Evolutionary conservation across 345 rosid genomes (phyloP), one percentile per base, ranked within the genome.

Genomic region (Citrus inodora): DNA sequence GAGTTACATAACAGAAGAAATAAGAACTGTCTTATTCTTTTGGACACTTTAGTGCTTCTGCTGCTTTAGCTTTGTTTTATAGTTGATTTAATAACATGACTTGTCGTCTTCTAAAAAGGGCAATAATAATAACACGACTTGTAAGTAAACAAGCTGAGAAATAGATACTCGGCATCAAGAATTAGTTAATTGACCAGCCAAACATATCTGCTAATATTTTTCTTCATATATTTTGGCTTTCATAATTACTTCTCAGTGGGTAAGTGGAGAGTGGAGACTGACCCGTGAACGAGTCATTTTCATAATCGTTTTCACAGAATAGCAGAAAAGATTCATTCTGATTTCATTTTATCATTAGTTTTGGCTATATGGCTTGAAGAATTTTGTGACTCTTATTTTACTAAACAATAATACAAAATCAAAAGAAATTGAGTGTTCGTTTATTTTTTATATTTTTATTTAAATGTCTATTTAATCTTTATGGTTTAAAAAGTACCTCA

Each of bases 231-330:
- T 42, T 42, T 42, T 42, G 51, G 16, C 1, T 48, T 70, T 51
- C 30, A 6, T 28, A 1, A 2, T 48, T 4, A 16, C 5, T 51
- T 30, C 30, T 71, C 55, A 37, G 70, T 4, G 37, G 56, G 16
- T 42, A 42, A 42, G 51, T 46, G 51, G 17, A 10, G 16, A 28
- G 42, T 53, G 62, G 17, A 71, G 69, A 74, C 11, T 10, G 38
- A 38, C 77, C 68, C 68, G 69, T 74, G 77, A 74, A 7, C 32
- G 38, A 25, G 37, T 60, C 56, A 37, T n/a, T 35, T 32, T 56
- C 40, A 32, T 25, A 32, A 22, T 71, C 65, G 48, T 72, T 37
- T 35, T 73, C 38, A 66, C 10, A 33, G 8, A 32, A 71, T 30
- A 71, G 58, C 38, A 58, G 19, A 73, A 9, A 25, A 35, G 74